A percentile compares a stretch with the other conserved stretches of the same genome.
phyloP scores from a whole-genome alignment of 2,329 filamentous ascomycete genomes.

The Diaporthe destruens region DNA sequence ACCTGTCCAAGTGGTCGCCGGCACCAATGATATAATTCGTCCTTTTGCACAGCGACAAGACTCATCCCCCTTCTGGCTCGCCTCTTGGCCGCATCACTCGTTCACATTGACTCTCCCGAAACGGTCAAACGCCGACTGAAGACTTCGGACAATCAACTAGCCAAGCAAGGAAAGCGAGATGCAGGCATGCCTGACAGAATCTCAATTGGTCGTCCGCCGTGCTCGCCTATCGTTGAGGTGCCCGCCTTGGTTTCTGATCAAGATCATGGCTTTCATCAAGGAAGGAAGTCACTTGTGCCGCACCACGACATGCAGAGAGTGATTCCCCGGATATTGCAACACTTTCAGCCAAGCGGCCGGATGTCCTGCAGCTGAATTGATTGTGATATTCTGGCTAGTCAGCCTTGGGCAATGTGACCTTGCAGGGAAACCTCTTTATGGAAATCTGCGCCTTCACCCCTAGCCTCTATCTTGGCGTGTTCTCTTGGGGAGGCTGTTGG shows the following conservation, averaged over 20 bases:
- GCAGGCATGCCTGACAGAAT: background rate
- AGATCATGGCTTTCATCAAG: background rate
- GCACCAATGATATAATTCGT: background rate
- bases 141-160: background rate
- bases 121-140: slow-evolving; percentile 14
- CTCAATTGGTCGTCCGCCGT: background rate
- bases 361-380: background rate
- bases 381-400: background rate
- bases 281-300: background rate
- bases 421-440: background rate
- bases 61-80: no score
- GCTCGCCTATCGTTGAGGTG: background rate
- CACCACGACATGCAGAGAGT: background rate
- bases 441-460: background rate
- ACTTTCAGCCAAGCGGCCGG: slow-evolving; percentile 3
- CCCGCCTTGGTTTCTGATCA: background rate
- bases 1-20: background rate
- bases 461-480: background rate
- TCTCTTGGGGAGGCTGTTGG: background rate
- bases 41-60: background rate
- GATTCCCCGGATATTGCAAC: background rate
- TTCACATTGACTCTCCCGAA: background rate
- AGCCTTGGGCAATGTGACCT: slow-evolving; percentile 2
- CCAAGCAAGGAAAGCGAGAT: background rate
- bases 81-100: background rate